Conservation (phyloP, 805 yeast genomes). For the Candida verbasci region DNA sequence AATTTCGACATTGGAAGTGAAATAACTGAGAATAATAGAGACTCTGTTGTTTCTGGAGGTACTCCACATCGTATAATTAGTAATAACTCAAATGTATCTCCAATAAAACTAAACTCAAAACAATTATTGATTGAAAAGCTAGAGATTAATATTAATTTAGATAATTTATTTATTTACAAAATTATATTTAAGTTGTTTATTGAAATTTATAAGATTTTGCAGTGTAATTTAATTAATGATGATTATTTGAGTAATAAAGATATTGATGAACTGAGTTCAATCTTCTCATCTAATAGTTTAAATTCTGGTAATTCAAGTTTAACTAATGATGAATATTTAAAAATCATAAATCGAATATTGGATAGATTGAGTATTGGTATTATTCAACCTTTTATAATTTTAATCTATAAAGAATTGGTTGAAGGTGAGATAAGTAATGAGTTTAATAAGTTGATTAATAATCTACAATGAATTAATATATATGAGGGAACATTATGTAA, state of each 20-base stretch:
- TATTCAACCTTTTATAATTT: constrained; percentile 32
- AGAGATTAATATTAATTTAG: constrained; percentile 39
- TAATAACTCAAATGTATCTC: constrained; percentile 22
- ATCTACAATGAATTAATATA: constrained; percentile 3
- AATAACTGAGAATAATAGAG: constrained; percentile 1
- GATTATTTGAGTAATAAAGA: neutral
- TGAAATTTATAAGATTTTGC: constrained; percentile 22
- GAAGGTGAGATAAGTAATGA: constrained; percentile 24
- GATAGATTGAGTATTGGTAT: constrained; percentile 30
- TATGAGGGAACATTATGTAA: no score
- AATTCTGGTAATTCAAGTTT: constrained; percentile 18
- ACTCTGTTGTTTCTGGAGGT: neutral
- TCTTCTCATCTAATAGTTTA: constrained; percentile 28
- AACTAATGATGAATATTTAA: constrained; percentile 29
- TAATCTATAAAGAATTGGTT: constrained; percentile 28
- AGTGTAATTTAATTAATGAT: constrained; percentile 16
- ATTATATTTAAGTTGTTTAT: constrained; percentile 26
- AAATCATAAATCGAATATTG: constrained; percentile 20
- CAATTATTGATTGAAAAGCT: constrained; percentile 41
- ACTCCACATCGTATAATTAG: constrained; percentile 3
- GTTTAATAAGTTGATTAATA: constrained; percentile 23
- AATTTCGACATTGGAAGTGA: constrained; percentile 35
- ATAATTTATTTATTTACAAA: constrained; percentile 34
- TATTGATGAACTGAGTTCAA: constrained; percentile 29
- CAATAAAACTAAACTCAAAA: constrained; percentile 35